Evolutionary conservation across 2,329 filamentous ascomycete genomes (phyloP).

Genomic region (Thelonectria olida): DNA sequence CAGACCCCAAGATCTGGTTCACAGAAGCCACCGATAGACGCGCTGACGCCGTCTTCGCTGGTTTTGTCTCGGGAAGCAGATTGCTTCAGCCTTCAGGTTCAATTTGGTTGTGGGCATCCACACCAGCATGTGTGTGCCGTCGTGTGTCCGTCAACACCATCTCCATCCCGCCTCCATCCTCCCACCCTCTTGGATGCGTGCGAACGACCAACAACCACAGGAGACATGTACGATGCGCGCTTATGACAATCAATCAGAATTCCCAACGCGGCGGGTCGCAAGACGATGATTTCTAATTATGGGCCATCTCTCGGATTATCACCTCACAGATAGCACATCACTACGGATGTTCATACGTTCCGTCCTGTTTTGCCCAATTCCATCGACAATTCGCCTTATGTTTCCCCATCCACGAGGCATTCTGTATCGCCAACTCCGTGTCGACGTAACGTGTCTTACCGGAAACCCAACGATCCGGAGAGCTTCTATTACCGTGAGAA

Average conservation of each 20-base stretch:
- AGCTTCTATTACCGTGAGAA: background rate
- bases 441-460: background rate
- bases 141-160: background rate
- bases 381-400: background rate
- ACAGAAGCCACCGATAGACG: constrained; percentile 36
- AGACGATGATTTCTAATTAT: constrained; percentile 19
- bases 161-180: background rate
- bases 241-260: constrained; percentile 21
- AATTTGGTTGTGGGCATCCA: background rate
- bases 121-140: background rate
- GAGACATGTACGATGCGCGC: constrained; percentile 11
- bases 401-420: background rate
- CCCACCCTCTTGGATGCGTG: background rate
- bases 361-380: background rate
- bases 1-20: constrained; percentile 29
- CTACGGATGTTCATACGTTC: background rate
- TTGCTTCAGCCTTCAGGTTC: background rate
- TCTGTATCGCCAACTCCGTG: background rate
- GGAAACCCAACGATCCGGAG: background rate
- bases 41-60: constrained; percentile 41
- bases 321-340: background rate
- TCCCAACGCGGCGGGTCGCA: background rate
- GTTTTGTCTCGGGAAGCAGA: background rate
- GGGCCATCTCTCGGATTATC: background rate
- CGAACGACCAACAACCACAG: background rate